Evolutionary conservation across 495 filamentous ascomycete genomes (phyloP), one percentile per base, ranked within the genome.

Genomic region (Tuber indicum): DNA sequence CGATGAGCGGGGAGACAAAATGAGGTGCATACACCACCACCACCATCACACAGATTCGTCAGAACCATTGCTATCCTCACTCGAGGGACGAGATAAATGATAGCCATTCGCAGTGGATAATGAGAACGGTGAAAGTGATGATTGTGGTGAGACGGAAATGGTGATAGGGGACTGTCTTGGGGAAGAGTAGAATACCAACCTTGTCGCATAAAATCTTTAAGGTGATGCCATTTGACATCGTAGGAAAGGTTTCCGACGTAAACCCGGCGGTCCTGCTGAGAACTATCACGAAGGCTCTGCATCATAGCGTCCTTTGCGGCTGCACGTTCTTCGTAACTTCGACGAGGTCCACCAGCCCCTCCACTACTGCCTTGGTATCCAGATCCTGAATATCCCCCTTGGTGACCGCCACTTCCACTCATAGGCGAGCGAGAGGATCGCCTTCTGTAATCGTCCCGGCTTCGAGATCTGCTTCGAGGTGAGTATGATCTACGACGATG

Each of bases 181-280:
- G 72, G 45, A 23, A 75, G 42, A 49, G 36, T 39, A 42, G 72
- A 72, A n/a, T 79, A 88, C 92, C 87, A 86, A 98, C 96, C 96
- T 90, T 97, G 92, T 89, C 96, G 91, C 96, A 99, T 99, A 85
- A 98, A 98, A 87, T 99, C 96, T 88, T 99, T 99, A 69, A 99
- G 89, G 83, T 97, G 95, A 88, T 97, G 94, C 96, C 96, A 99
- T 87, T 99, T 99, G 82, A 99, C 96, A 89, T 99, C 96, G 86
- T 99, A 99, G 66, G 94, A 94, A 79, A 99, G 88, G 83, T 99
- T 99, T 86, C 96, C 96, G 84, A 99, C 96, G 86, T 99, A 99
- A 90, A 99, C 96, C 66, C 95, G 94, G 82, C 96, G 95, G 88
- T 98, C 96, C 86, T 98, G 96, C 85, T 98, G 96, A 80, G 96